Evolutionary conservation across 176 grass and related monocot genomes (phyloP).

Genomic region (Oryza longistaminata): DNA sequence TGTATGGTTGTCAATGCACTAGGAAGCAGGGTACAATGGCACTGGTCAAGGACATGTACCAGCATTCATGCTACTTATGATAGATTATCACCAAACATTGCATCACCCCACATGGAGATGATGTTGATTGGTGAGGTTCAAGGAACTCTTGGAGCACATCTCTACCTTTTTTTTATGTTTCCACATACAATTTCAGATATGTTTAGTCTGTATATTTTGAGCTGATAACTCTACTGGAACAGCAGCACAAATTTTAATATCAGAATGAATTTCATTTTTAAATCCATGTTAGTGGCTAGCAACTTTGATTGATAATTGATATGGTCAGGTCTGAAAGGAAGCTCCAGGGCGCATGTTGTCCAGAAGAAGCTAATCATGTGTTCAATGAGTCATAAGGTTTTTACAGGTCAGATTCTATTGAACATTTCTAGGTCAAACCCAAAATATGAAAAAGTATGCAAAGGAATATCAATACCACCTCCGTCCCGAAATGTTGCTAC

Average conservation of each 20-base stretch:
- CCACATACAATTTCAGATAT: background rate
- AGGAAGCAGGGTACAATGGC: slow-evolving; percentile 15
- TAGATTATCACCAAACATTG: slow-evolving; percentile 21
- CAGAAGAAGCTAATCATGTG: slow-evolving; percentile 13
- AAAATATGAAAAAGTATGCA: background rate
- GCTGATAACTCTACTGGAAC: slow-evolving; percentile 19
- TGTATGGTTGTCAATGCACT: background rate
- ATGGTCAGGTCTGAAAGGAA: background rate
- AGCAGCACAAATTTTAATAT: background rate
- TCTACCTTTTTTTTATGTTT: background rate
- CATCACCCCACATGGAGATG: slow-evolving; percentile 10
- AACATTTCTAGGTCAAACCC: background rate
- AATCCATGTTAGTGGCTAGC: slow-evolving; percentile 28
- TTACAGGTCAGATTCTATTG: slow-evolving; percentile 5
- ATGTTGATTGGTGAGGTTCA: slow-evolving; percentile 37
- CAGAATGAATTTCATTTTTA: background rate
- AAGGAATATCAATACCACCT: background rate
- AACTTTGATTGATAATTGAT: slow-evolving; percentile 18
- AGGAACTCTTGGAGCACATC: background rate
- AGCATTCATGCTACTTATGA: background rate
- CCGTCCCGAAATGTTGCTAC: too few species aligned
- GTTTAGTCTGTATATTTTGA: background rate
- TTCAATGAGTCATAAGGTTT: slow-evolving; percentile 5
- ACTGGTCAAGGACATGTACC: slow-evolving; percentile 19
- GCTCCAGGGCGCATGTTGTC: background rate